Evolutionary conservation across 805 yeast species (phyloP).

Genomic region (Candida parachauliodes): DNA sequence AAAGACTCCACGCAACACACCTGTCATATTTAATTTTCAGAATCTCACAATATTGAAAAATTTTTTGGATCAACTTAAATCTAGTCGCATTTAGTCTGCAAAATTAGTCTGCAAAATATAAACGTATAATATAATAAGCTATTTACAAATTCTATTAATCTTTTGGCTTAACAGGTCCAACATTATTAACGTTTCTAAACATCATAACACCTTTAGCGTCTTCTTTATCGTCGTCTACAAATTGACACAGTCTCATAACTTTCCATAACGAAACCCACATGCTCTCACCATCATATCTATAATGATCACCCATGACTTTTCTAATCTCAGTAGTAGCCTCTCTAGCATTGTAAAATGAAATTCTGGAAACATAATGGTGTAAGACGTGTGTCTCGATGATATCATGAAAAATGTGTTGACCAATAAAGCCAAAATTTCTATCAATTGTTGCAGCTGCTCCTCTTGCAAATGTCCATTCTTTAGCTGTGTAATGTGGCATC

Average conservation of each 20-base stretch:
- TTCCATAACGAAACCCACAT: slow-evolving; percentile 61
- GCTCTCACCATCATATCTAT: slow-evolving; percentile 47
- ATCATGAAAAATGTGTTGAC: slow-evolving; percentile 55
- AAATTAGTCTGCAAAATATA: neutral
- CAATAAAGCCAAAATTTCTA: slow-evolving; percentile 57
- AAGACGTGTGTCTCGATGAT: slow-evolving; percentile 57
- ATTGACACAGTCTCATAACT: slow-evolving; percentile 61
- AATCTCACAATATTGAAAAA: slow-evolving; percentile 4
- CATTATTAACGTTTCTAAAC: slow-evolving; percentile 60
- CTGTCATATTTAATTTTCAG: slow-evolving; percentile 7
- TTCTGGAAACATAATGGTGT: slow-evolving; percentile 53
- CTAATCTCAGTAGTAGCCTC: slow-evolving; percentile 50
- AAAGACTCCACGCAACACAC: slow-evolving; percentile 12
- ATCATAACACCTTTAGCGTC: slow-evolving; percentile 51
- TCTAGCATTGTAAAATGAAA: slow-evolving; percentile 55
- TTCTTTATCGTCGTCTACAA: slow-evolving; percentile 59
- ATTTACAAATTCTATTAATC: slow-evolving; percentile 13
- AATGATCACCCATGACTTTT: slow-evolving; percentile 51
- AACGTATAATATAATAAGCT: neutral
- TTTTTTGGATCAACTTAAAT: too few species aligned
- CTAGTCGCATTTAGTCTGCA: too few species aligned
- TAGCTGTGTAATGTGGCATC: slow-evolving; percentile 55
- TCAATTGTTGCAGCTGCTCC: slow-evolving; percentile 69
- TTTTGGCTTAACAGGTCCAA: slow-evolving; percentile 39
- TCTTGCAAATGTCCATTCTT: slow-evolving; percentile 60